Percentiles rank a stretch among this genome's conserved stretches.
Conservation (phyloP, 2,329 filamentous ascomycete genomes). For the Xylaria sp. region DNA sequence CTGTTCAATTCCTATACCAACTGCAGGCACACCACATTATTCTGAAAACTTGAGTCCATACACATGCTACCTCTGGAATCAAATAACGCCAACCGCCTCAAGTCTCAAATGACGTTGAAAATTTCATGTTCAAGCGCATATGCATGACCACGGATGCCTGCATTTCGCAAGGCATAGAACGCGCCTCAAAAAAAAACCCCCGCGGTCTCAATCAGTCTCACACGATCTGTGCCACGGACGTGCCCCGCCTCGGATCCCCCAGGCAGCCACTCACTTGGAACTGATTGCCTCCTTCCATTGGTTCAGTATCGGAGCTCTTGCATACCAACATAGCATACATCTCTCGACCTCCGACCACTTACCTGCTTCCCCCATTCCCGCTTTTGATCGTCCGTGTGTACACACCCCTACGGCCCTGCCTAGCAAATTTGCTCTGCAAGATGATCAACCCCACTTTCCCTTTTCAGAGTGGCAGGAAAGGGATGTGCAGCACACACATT, state of each 20-base stretch:
- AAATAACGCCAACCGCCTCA: background rate
- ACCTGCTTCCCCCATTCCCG: background rate
- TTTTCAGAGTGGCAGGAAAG: background rate
- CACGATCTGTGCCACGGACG: slow-evolving; percentile 25
- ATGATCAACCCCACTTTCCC: slow-evolving; percentile 1
- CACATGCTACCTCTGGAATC: background rate
- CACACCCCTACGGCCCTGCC: background rate
- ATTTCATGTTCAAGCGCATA: slow-evolving; percentile 3
- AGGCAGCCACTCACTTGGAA: slow-evolving; percentile 19
- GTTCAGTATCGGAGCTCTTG: background rate
- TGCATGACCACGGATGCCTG: slow-evolving; percentile 24
- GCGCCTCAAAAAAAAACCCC: background rate
- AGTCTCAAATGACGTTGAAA: background rate
- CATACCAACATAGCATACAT: background rate
- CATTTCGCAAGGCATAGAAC: slow-evolving; percentile 1
- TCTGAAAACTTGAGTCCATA: background rate
- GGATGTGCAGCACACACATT: background rate
- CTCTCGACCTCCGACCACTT: background rate
- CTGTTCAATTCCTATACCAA: background rate
- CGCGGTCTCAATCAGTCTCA: slow-evolving; percentile 16
- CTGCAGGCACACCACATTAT: slow-evolving; percentile 3
- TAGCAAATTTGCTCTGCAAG: background rate
- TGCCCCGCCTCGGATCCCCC: background rate
- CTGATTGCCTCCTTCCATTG: slow-evolving; percentile 4
- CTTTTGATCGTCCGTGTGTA: slow-evolving; percentile 1